Conservation (phyloP, 78 protist genomes). For the Chrysochromulina tobinii region DNA sequence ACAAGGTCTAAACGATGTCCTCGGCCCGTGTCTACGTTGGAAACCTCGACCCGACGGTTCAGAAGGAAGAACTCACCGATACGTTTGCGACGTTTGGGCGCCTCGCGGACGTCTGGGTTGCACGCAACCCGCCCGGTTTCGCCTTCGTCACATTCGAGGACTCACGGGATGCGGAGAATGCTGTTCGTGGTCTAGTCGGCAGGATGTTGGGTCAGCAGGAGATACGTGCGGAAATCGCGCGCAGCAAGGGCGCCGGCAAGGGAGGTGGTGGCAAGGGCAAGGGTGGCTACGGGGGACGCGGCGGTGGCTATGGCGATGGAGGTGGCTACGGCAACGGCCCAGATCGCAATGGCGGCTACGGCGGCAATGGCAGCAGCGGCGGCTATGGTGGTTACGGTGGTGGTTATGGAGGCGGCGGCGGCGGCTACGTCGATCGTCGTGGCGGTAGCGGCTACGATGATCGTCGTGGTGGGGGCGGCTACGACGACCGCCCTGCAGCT, state of each 20-base stretch:
- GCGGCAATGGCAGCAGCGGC: no score
- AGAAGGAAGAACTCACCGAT: background rate
- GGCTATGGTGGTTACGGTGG: no score
- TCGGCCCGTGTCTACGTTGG: background rate
- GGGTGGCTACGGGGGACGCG: background rate
- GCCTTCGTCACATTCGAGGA: constrained; percentile 7
- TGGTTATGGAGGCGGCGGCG: no score
- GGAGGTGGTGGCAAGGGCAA: background rate
- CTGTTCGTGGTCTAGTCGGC: background rate
- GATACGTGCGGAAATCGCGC: background rate
- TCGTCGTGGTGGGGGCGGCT: no score
- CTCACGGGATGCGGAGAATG: background rate
- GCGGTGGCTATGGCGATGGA: background rate
- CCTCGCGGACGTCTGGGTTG: constrained; percentile 7
- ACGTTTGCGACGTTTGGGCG: background rate
- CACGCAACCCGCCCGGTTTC: constrained; percentile 11
- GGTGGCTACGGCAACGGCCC: no score
- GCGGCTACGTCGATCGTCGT: no score
- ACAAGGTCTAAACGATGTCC: no score
- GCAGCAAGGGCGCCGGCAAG: background rate
- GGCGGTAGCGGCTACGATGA: no score
- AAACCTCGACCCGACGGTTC: background rate
- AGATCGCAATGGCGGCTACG: no score
- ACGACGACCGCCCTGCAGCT: no score
- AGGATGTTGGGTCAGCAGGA: no score